Evolutionary conservation across 305 asterid species (phyloP), one percentile per base, ranked within the genome.

Genomic region (Salvia sclarea): DNA sequence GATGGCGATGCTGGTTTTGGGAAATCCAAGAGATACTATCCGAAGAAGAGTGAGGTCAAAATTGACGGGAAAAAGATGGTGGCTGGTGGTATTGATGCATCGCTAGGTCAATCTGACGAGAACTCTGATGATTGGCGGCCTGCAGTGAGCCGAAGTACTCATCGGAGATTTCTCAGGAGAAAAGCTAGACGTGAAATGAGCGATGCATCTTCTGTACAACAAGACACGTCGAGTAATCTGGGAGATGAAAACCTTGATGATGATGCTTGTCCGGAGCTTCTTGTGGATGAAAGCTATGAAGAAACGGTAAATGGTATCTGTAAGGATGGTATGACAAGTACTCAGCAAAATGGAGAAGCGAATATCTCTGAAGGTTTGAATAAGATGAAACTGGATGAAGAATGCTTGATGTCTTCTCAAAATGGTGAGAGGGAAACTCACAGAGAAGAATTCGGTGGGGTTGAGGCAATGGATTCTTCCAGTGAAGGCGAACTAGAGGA

Each of bases 81-180:
- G 76, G 95, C 81, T 31, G 85, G 75, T 57, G 99, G 99, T 70
- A 64, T 91, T 73, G 99, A 95, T 83, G 99, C 99, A 21, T 85
- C 99, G 25, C 82, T 69, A 73, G 98, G 98, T 56, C 90, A 86
- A 74, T 31, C 67, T 79, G 93, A 83, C 61, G 87, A 79, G 48
- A 70, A 81, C 62, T 75, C 85, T 58, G 95, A 85, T 44, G 98
- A 91, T 71, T 95, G 97, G 98, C 70, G 30, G 13, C 99, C 99
- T 52, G 97, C 98, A 68, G 98, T 91, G 40, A 78, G 96, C 76
- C 90, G 98, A 52, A 91, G 95, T 72, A 91, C 98, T 69, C 97
- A 85, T 67, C 85, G 98, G 75, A 88, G 96, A 78, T 95, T 54
- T 68, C 86, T 91, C 69, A 84, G 98, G 76, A 87, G 99, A 73